Conservation (phyloP, 1,139 yeast species). For the Pichia sp. region DNA sequence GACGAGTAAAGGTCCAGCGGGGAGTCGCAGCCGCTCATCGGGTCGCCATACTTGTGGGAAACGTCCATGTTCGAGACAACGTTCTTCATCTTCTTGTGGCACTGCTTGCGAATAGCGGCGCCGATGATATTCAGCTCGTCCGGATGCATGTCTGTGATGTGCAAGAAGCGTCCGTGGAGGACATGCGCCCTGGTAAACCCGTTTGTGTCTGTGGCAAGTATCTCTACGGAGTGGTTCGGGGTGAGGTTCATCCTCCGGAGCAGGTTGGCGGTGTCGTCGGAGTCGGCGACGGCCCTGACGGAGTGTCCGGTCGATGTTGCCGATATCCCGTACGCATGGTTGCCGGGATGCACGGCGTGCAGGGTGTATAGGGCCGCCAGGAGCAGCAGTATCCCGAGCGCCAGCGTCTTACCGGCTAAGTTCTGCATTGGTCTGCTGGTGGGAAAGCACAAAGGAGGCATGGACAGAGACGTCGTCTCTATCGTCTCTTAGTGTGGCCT, state of each 20-base stretch:
- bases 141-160: constrained; percentile 82
- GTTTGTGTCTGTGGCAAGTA: constrained; percentile 10
- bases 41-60: constrained; percentile 72
- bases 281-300: constrained; percentile 2
- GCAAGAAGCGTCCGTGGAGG: constrained; percentile 70
- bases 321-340: neutral
- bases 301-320: neutral
- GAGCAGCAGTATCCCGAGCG: no score
- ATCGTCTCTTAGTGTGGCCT: no score
- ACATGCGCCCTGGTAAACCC: constrained; percentile 6
- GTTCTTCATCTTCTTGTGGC: constrained; percentile 48
- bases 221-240: constrained; percentile 33
- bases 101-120: constrained; percentile 43
- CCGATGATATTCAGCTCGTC: constrained; percentile 65
- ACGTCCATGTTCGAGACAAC: constrained; percentile 18
- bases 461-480: no score
- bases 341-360: no score
- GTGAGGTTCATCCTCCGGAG: constrained; percentile 34
- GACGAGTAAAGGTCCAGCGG: constrained; percentile 58
- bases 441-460: no score
- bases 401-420: no score
- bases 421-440: no score
- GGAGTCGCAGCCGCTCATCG: constrained; percentile 67
- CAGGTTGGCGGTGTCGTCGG: constrained; percentile 12
- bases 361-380: no score